Conservation (phyloP, 75 land plant species). For the Pinus albicaulis region DNA sequence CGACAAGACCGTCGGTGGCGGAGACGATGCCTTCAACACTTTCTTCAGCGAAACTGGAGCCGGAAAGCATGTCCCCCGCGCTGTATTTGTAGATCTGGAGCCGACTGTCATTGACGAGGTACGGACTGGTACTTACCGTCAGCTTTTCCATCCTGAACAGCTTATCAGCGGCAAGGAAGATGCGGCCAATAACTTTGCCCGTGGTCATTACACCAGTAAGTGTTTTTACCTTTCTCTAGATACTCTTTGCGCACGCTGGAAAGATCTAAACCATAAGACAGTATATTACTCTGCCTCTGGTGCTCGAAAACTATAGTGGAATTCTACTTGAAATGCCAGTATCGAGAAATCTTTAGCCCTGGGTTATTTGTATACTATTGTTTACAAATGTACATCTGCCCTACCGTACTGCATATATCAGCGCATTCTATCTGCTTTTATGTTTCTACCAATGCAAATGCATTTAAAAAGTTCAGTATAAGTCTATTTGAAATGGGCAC, state of each 20-base stretch:
- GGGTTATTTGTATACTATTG: too few relatives aligned
- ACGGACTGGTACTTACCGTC: slow-evolving; percentile 61
- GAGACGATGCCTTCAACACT: slow-evolving; percentile 81
- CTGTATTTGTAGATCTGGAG: slow-evolving; percentile 68
- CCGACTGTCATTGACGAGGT: slow-evolving; percentile 82
- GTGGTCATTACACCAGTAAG: slow-evolving; percentile 79
- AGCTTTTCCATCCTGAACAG: slow-evolving; percentile 59
- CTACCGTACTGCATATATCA: too few relatives aligned
- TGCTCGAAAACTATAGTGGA: background rate
- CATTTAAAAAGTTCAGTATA: too few relatives aligned
- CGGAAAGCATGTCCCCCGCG: slow-evolving; percentile 74
- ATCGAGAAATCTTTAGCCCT: too few relatives aligned
- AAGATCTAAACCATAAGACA: too few relatives aligned
- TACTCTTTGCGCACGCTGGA: background rate
- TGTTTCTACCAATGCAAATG: too few relatives aligned
- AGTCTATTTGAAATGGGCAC: too few relatives aligned
- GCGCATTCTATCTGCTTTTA: too few relatives aligned
- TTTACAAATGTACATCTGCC: too few relatives aligned
- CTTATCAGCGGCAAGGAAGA: slow-evolving; percentile 82
- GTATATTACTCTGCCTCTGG: too few relatives aligned
- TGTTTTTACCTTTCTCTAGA: background rate
- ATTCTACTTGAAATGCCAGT: background rate
- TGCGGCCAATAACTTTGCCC: slow-evolving; percentile 82
- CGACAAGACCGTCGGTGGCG: slow-evolving; percentile 41
- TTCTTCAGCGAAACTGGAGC: slow-evolving; percentile 86